Base-by-base conservation (phyloP, 2,329 filamentous ascomycete genomes). In the Xenoacremonium recifei region DNA sequence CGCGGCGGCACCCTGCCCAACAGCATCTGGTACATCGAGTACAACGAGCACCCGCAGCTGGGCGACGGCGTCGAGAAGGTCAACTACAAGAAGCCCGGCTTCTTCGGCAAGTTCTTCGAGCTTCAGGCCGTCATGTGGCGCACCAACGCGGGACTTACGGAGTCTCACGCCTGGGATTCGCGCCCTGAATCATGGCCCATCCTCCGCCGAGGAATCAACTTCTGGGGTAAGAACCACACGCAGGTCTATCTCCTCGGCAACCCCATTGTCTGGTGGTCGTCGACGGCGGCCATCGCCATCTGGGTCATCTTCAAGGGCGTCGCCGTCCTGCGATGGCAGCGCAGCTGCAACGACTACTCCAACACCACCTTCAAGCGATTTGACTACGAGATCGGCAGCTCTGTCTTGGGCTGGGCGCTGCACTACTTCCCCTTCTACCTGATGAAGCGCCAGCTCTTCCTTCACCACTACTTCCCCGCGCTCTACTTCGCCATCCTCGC, bases 371-470 rank as follows among this genome's bases (percentile, higher is more conserved):
- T 97, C 77, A 96, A 96, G 73, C 89, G 93, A 42, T 99, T 97
- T 65, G 93, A 97, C 68, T 97, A 96, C 62, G 93, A 99, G 68
- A 82, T 97, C 45, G 93, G 93, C 48, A 89, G 84, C 39, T 89
- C 83, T 15, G 86, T 96, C 21, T 79, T 99, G 7, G 93, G 87
- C 54, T 99, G 93, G 93, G 89, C 88, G 35, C 85, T 99, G 67
- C 93, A 99, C 70, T 99, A 96, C 74, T 97, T 99, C 76, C 93
- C 93, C 10, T 99, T 99, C 74, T 99, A 84, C 73, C 79, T 99
- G 44, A 97, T 99, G 93, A 84, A 93, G 63, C 90, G 93, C 57
- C 93, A 99, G 70, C 83, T 99, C 25, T 99, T 99, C 78, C 76
- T 99, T 48, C 93, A 99, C 68, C 93, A 99, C 71, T 99, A 99